Evolutionary conservation across 2,329 filamentous ascomycete genomes (phyloP).

Genomic region (Ciborinia camelliae): DNA sequence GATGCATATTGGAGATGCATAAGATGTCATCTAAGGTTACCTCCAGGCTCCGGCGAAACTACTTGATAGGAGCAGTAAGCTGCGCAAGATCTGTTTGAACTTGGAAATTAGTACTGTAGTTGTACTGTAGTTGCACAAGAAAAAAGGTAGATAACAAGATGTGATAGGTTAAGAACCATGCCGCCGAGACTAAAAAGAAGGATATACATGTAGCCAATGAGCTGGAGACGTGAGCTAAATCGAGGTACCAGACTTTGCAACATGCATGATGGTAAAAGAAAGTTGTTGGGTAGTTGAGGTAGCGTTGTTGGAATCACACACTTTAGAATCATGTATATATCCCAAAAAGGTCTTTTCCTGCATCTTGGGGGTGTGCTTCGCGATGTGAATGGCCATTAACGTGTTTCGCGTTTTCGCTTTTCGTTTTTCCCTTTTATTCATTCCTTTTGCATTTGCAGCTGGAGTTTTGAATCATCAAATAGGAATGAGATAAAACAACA

Average conservation of each 20-base stretch:
- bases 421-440: constrained; percentile 20
- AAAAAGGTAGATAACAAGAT: background rate
- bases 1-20: constrained; percentile 8
- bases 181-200: constrained; percentile 9
- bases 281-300: constrained; percentile 7
- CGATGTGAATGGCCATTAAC: constrained; percentile 29
- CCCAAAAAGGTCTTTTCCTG: constrained; percentile 16
- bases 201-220: constrained; percentile 14
- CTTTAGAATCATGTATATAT: constrained; percentile 1
- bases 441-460: background rate
- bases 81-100: constrained; percentile 5
- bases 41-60: constrained; percentile 4
- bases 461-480: constrained; percentile 1
- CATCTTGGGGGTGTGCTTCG: constrained; percentile 27
- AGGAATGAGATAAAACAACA: background rate
- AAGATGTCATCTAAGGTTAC: constrained; percentile 16
- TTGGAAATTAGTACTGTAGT: no score
- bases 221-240: constrained; percentile 6
- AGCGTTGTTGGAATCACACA: constrained; percentile 11
- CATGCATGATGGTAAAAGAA: background rate
- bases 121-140: background rate
- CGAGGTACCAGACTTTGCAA: constrained; percentile 6
- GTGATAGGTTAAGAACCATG: constrained; percentile 13
- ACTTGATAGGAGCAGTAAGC: constrained; percentile 7
- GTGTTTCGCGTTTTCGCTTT: constrained; percentile 28